Conservation (phyloP, 2,329 filamentous ascomycete species). For the Sphaceloma murrayae region DNA sequence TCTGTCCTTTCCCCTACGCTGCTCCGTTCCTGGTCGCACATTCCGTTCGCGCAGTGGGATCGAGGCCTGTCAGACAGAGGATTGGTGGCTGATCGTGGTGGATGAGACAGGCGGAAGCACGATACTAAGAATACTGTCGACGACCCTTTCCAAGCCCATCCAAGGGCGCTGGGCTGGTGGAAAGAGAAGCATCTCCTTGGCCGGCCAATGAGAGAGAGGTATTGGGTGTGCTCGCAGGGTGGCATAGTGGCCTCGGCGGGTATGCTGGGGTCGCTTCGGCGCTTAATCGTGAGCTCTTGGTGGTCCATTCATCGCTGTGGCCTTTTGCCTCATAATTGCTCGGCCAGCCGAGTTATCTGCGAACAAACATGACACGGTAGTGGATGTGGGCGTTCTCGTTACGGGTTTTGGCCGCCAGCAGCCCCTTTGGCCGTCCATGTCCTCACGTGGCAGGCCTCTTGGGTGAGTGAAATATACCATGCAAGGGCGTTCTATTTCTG, state of each 20-base stretch:
- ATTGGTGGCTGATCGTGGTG: slow-evolving; percentile 2
- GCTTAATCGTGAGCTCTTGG: slow-evolving; percentile 8
- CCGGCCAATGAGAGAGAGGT: slow-evolving; percentile 1
- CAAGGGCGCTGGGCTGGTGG: slow-evolving; percentile 10
- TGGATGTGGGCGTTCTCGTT: too few relatives aligned
- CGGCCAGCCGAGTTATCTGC: slow-evolving; percentile 4
- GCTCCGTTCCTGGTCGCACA: background rate
- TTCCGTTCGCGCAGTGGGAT: too few relatives aligned
- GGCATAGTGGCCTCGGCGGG: slow-evolving; percentile 4
- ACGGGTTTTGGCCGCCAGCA: too few relatives aligned
- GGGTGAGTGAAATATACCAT: slow-evolving; percentile 2
- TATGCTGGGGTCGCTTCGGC: slow-evolving; percentile 14
- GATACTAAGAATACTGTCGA: slow-evolving; percentile 13
- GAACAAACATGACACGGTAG: too few relatives aligned
- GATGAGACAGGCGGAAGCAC: slow-evolving; percentile 5
- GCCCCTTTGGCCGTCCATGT: too few relatives aligned
- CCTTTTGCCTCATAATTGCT: background rate
- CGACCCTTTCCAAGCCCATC: slow-evolving; percentile 7
- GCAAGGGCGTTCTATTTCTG: too few relatives aligned
- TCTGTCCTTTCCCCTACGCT: background rate
- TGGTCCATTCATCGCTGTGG: slow-evolving; percentile 3
- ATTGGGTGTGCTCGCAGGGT: background rate
- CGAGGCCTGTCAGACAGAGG: too few relatives aligned
- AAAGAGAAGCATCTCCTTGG: slow-evolving; percentile 7
- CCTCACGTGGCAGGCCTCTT: slow-evolving; percentile 1